Base-by-base conservation (phyloP, 768 basidiomycete species). In the Lanmaoa pseudosensibilis region DNA sequence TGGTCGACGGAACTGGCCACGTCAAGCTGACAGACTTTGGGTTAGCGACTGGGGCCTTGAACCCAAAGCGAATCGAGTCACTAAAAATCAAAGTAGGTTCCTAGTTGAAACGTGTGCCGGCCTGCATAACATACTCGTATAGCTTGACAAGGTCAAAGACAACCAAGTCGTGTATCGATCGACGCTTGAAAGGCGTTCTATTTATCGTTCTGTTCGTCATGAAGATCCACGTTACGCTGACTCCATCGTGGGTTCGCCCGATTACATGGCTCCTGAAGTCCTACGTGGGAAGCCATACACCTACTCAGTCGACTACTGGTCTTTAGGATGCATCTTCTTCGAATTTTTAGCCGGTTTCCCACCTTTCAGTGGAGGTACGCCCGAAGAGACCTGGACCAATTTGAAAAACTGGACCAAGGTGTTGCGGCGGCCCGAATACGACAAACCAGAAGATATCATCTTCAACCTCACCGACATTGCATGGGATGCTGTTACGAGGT, bases 311-410 rank as follows among this genome's bases (percentile, higher is more conserved):
- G 97, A 99, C 74, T 98, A 90, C 65, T 98, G 97, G 97, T 96
- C 94, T 1, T 82, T 99, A 9, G 97, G 97, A 7, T 98, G 97
- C 72, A 98, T 99, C 64, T 77, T 99, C 25, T 99, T 98, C 75
- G 97, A 99, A 76, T 95, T 96, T 72, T 78, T 96, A 16, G 90
- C 93, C 1, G 96, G 97, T 27, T 99, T 97, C 75, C 97, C 97
- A 13, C 97, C 97, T 2, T 99, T 99, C 77, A 97, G 92, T 46
- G 97, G 97, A 18, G 84, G 88, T 39, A 94, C 90, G 0, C 90
- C 94, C 0, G 94, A 99, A 62, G 97, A 99, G 74, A 99, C 97
- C 0, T 99, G 97, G 97, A 93, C 93, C 16, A 98, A 98, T 74
- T 76, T 99, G 59, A 98, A 98, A 75, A 98, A 98, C 70, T 99